These are phyloP conservation scores for Aspergillaceae sp. DNA, from an alignment of 2,329 filamentous ascomycete species.

Conservation along the genomic window DNA sequence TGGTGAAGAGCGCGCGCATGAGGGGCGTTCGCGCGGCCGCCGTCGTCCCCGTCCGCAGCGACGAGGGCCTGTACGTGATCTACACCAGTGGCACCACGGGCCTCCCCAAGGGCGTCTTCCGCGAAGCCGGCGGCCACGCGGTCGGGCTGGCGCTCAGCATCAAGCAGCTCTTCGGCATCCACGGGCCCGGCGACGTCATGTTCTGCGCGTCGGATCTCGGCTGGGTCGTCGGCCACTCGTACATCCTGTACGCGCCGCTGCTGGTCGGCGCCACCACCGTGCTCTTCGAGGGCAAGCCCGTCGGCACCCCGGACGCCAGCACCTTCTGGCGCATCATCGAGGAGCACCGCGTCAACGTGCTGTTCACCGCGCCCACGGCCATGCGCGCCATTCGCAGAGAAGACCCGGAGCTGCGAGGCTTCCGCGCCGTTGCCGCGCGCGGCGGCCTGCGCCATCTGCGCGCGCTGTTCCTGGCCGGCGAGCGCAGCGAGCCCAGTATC, in stretches of 20 bases:
- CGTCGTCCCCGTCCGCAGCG: slow-evolving; percentile 69
- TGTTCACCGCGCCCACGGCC: slow-evolving; percentile 83
- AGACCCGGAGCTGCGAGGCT: slow-evolving; percentile 61
- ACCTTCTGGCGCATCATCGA: slow-evolving; percentile 82
- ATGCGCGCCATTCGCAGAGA: slow-evolving; percentile 79
- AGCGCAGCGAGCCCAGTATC: slow-evolving; percentile 80
- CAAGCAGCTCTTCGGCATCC: slow-evolving; percentile 71
- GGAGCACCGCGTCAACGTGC: slow-evolving; percentile 72
- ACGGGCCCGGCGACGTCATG: slow-evolving; percentile 74
- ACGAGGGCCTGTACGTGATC: slow-evolving; percentile 79
- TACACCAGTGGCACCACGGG: slow-evolving; percentile 80
- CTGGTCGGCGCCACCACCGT: slow-evolving; percentile 78
- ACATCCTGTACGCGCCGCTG: slow-evolving; percentile 82
- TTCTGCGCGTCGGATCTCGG: slow-evolving; percentile 80
- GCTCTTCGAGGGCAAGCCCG: slow-evolving; percentile 86
- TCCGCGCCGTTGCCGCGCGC: slow-evolving; percentile 56
- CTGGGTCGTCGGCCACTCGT: slow-evolving; percentile 81
- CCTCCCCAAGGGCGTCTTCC: slow-evolving; percentile 70
- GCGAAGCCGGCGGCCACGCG: slow-evolving; percentile 77
- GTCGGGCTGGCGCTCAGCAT: slow-evolving; percentile 78
- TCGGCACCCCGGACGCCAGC: slow-evolving; percentile 79
- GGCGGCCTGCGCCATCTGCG: slow-evolving; percentile 64
- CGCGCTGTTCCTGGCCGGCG: slow-evolving; percentile 77
- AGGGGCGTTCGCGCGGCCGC: slow-evolving; percentile 56
- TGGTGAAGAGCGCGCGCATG: slow-evolving; percentile 61